Evolutionary conservation across 192 early-diverging fungal species (phyloP), one percentile per base, ranked within the genome.

Genomic region (Geranomyces variabilis): DNA sequence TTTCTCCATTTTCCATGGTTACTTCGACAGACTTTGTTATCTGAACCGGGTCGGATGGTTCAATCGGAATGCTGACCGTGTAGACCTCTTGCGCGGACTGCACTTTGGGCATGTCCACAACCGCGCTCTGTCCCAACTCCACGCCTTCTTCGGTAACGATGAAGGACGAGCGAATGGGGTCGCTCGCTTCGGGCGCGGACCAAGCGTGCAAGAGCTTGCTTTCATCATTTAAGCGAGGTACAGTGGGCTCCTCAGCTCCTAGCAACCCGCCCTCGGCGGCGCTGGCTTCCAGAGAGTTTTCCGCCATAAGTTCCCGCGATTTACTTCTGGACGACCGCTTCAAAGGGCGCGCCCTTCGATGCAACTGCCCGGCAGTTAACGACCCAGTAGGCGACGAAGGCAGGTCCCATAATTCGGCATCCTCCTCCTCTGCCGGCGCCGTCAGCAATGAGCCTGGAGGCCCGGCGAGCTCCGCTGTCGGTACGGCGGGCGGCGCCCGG

Each of bases 41-140:
- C 29, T 28, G 31, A 4, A 60, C 31, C 8, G 58, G 24, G 17
- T 60, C 31, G 2, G 58, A 60, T 5, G 58, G 29, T 10, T 34
- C 58, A 1, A 19, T 7, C 7, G 58, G 58, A 29, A 60, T 60
- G 58, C 17, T 60, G 29, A 60, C 58, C 5, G 24, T 34, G 31
- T 28, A 60, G 12, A 60, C 29, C 58, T 60, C 29, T 30, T 60
- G 58, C 9, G 58, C 58, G 29, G 58, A 60, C 29, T 60, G 58
- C 24, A 60, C 58, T 17, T 19, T 34, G 12, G 58, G 58, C 58
- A 60, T 34, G 31, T 60, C 58, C 58, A 60, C 31, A 19, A 60
- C 19, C 5, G 58, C 17, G 58, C 58, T 60, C 31, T 60, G 58
- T 17, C 58, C 58, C 15, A 60, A 29, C 19, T 60, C 58, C 29